phyloP scores from a whole-genome alignment of 768 basidiomycete genomes.

The Suillus placidus region DNA sequence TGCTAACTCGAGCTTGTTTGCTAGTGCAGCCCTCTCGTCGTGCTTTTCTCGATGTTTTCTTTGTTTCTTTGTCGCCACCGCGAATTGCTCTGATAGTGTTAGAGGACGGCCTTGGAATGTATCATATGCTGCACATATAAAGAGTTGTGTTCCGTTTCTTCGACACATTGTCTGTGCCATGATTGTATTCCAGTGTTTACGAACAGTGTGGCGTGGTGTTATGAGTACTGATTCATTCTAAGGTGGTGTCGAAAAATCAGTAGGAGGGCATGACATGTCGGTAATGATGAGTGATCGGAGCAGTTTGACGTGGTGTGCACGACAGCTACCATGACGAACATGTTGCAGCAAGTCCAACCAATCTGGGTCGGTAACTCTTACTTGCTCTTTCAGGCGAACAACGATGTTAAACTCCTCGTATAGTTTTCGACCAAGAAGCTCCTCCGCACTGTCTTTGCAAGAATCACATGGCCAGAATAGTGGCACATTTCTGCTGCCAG shows the following conservation, averaged over 20 bases:
- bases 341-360: slow-evolving; percentile 37
- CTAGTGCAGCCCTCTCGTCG: neutral
- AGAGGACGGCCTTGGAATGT: slow-evolving; percentile 16
- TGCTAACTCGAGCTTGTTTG: neutral
- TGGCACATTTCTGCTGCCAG: slow-evolving; percentile 4
- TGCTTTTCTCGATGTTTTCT: neutral
- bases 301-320: slow-evolving; percentile 29
- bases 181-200: slow-evolving; percentile 39
- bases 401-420: slow-evolving; percentile 37
- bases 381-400: slow-evolving; percentile 41
- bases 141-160: slow-evolving; percentile 22
- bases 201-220: slow-evolving; percentile 40
- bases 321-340: slow-evolving; percentile 32
- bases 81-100: slow-evolving; percentile 16
- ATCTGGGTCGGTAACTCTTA: slow-evolving; percentile 30
- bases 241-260: slow-evolving; percentile 29
- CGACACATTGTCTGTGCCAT: slow-evolving; percentile 15
- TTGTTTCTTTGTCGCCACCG: slow-evolving; percentile 8
- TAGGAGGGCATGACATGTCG: slow-evolving; percentile 14
- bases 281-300: slow-evolving; percentile 26
- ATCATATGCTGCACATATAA: slow-evolving; percentile 36
- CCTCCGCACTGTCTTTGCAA: slow-evolving; percentile 10
- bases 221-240: slow-evolving; percentile 41
- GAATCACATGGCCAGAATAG: slow-evolving; percentile 20
- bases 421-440: slow-evolving; percentile 23